Conservation (phyloP, 2,329 filamentous ascomycete genomes). For the Madurella fahalii region DNA sequence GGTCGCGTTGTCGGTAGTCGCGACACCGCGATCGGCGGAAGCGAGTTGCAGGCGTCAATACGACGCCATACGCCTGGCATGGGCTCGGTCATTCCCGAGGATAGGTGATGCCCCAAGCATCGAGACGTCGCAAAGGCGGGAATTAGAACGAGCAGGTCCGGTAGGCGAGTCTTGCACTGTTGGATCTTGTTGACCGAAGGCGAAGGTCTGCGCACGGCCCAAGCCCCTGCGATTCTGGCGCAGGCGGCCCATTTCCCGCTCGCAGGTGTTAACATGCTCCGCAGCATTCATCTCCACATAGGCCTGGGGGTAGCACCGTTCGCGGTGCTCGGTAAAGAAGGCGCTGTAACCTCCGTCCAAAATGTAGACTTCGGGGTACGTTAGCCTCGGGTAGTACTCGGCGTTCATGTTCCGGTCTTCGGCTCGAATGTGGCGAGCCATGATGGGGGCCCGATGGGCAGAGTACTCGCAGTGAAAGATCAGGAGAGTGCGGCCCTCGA, state of each 20-base stretch:
- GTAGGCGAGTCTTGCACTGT: slow-evolving; percentile 58
- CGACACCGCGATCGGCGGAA: background rate
- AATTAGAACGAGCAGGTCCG: slow-evolving; percentile 39
- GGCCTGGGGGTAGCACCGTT: slow-evolving; percentile 85
- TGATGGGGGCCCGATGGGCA: slow-evolving; percentile 89
- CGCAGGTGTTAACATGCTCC: slow-evolving; percentile 87
- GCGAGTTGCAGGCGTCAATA: slow-evolving; percentile 39
- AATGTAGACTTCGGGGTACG: slow-evolving; percentile 97
- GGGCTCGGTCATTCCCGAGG: slow-evolving; percentile 48
- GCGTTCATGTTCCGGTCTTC: slow-evolving; percentile 82
- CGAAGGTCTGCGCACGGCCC: slow-evolving; percentile 85
- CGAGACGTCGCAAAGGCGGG: slow-evolving; percentile 20
- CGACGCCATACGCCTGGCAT: slow-evolving; percentile 59
- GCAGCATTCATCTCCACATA: slow-evolving; percentile 96
- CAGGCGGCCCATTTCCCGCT: slow-evolving; percentile 89
- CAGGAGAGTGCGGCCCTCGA: slow-evolving; percentile 69
- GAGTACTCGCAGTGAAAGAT: slow-evolving; percentile 99
- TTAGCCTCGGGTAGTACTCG: slow-evolving; percentile 80
- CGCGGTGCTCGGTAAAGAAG: slow-evolving; percentile 77
- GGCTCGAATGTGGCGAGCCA: slow-evolving; percentile 89
- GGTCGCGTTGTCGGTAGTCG: too few species aligned
- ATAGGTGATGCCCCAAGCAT: slow-evolving; percentile 40
- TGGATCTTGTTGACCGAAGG: slow-evolving; percentile 73
- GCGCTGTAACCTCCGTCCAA: slow-evolving; percentile 93
- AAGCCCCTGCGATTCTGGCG: slow-evolving; percentile 81